Conservation (phyloP, 2,329 filamentous ascomycete genomes). For the Ophiocordyceps sinensis region DNA sequence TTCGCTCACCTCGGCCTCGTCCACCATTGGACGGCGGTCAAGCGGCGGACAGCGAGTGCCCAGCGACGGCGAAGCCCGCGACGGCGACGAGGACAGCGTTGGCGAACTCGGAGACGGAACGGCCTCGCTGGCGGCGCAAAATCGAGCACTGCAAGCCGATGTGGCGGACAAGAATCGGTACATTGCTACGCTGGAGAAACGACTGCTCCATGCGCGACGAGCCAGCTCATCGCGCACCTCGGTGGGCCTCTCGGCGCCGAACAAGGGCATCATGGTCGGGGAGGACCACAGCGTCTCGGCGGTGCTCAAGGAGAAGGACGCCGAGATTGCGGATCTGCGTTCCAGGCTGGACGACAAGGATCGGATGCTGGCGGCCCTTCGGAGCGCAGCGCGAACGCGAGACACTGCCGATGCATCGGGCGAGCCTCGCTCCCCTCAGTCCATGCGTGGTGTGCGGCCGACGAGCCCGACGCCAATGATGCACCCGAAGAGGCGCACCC, state of each 20-base stretch:
- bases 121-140: conserved; percentile 71
- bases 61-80: conserved; percentile 25
- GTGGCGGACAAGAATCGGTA: conserved; percentile 95
- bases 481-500: conserved; percentile 36
- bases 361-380: conserved; percentile 76
- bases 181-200: conserved; percentile 84
- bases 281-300: conserved; percentile 65
- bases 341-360: conserved; percentile 89
- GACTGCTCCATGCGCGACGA: conserved; percentile 75
- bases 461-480: conserved; percentile 10
- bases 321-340: conserved; percentile 82
- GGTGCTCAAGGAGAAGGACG: conserved; percentile 74
- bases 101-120: conserved; percentile 80
- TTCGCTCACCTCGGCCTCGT: conserved; percentile 51
- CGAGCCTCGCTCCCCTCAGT: conserved; percentile 18
- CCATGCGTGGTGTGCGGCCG: conserved; percentile 4
- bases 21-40: conserved; percentile 42
- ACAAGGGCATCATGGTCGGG: conserved; percentile 52
- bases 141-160: conserved; percentile 85
- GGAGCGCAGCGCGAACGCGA: conserved; percentile 71
- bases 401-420: conserved; percentile 54
- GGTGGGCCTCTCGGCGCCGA: conserved; percentile 48
- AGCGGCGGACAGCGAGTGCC: conserved; percentile 28
- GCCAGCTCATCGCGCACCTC: conserved; percentile 84
- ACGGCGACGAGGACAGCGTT: conserved; percentile 51